Base-by-base conservation (phyloP, 2,329 filamentous ascomycete genomes). In the Dactylella cylindrospora region DNA sequence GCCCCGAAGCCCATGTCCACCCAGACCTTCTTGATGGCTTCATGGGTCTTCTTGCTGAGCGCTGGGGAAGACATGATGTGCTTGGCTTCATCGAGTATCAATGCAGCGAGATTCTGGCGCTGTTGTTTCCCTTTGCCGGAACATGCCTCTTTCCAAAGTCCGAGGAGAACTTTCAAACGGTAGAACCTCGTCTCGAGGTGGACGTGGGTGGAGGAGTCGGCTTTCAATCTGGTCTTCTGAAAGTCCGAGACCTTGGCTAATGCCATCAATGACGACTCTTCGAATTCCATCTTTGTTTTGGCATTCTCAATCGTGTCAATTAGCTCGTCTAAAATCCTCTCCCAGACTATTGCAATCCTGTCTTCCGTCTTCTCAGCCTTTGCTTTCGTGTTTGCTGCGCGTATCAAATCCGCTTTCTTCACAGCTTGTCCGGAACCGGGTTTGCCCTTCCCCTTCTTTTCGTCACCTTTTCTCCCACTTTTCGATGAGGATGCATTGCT, bases 391-490 rank as follows among this genome's bases (percentile, higher is more conserved):
- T 67, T 65, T 12, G 40, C 47, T 20, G 47, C 55, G 23, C 55
- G 47, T 12, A 61, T 61, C 10, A 45, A 15, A n/a, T 65, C 49
- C 13, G 52, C 52, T 15, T 53, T 55, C 29, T 66, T 66, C 17
- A 38, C 23, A 76, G 53, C 70, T 76, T 77, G 1, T 72, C 72
- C n/a, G n/a, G n/a, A n/a, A n/a, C n/a, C n/a, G 10, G 50, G n/a
- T 7, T 12, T 23, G 7, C 25, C 13, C 22, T 20, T 46, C 31
- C 23, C n/a, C 20, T 10, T 36, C 15, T 26, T 19, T n/a, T 39
- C 17, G 15, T 8, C 9, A 5, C 40, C 33, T n/a, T 4, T 9
- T 8, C 10, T 25, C 8, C 17, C 10, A 35, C 20, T n/a, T n/a
- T n/a, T n/a, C n/a, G n/a, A n/a, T n/a, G n/a, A n/a, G n/a, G n/a